Evolutionary conservation across 495 filamentous ascomycete genomes (phyloP).

Genomic region (Penicillium diatomitis): DNA sequence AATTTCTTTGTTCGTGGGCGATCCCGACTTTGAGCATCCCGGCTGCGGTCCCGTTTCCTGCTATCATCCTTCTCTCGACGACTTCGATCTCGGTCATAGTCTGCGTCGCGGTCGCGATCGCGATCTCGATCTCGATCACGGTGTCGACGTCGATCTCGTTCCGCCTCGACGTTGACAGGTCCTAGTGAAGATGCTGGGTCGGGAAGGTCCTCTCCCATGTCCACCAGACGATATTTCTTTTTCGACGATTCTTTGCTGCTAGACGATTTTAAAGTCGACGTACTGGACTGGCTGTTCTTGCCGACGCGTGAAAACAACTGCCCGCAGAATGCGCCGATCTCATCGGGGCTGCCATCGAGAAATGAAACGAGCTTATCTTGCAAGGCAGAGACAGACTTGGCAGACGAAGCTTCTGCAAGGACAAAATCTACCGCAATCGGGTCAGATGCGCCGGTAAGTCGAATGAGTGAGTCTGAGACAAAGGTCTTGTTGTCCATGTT

Average conservation of each 20-base stretch:
- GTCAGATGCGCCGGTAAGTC: slow-evolving; percentile 51
- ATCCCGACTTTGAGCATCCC: slow-evolving; percentile 35
- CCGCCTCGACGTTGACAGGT: slow-evolving; percentile 43
- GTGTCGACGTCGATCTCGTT: slow-evolving; percentile 34
- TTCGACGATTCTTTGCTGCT: slow-evolving; percentile 19
- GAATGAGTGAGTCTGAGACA: slow-evolving; percentile 39
- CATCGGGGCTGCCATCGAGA: slow-evolving; percentile 42
- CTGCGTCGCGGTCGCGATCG: slow-evolving; percentile 23
- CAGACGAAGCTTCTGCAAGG: slow-evolving; percentile 46
- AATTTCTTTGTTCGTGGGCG: slow-evolving; percentile 44
- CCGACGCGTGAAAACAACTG: slow-evolving; percentile 44
- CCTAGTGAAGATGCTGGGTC: slow-evolving; percentile 30
- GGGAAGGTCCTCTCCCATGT: slow-evolving; percentile 67
- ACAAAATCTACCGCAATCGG: slow-evolving; percentile 54
- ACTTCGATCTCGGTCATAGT: slow-evolving; percentile 12
- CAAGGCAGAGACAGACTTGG: slow-evolving; percentile 43
- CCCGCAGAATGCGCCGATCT: slow-evolving; percentile 41
- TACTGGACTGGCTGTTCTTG: slow-evolving; percentile 12
- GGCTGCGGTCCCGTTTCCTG: slow-evolving; percentile 36
- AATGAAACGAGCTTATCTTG: slow-evolving; percentile 46
- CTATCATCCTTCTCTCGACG: slow-evolving; percentile 27
- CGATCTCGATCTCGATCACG: slow-evolving; percentile 36
- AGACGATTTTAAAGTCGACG: slow-evolving; percentile 2
- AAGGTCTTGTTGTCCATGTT: slow-evolving; percentile 37
- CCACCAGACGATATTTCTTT: slow-evolving; percentile 73